Evolutionary conservation across 1,284 basidiomycete species (phyloP).

Genomic region (Dichomitus squalens): DNA sequence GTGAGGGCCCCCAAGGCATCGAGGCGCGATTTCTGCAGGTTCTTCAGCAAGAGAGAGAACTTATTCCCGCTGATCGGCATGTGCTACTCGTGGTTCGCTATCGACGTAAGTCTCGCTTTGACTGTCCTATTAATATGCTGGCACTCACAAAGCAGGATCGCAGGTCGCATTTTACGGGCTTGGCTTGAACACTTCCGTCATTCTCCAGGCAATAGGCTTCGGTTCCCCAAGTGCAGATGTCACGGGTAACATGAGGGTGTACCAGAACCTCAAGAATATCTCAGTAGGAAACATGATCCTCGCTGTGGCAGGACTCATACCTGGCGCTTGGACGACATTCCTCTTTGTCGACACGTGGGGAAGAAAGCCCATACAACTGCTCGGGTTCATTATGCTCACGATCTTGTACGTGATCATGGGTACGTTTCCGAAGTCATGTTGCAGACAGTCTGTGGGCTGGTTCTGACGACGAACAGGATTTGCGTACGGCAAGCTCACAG

Average conservation of each 20-base stretch:
- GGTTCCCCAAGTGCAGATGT: constrained; percentile 40
- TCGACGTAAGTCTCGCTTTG: constrained; percentile 51
- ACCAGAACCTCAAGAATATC: constrained; percentile 54
- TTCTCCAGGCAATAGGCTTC: constrained; percentile 60
- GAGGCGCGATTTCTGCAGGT: constrained; percentile 61
- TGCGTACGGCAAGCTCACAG: constrained; percentile 68
- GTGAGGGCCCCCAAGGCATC: constrained; percentile 67
- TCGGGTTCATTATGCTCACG: constrained; percentile 78
- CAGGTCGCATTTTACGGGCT: constrained; percentile 87
- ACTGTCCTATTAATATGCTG: not conserved
- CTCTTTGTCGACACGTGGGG: constrained; percentile 73
- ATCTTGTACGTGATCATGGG: constrained; percentile 65
- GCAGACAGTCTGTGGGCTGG: no score
- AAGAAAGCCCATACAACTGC: constrained; percentile 75
- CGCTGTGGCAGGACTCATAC: constrained; percentile 70
- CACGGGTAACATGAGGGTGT: constrained; percentile 43
- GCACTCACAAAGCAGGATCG: constrained; percentile 13
- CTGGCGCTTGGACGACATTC: constrained; percentile 75
- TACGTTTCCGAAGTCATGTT: no score
- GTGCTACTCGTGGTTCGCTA: constrained; percentile 76
- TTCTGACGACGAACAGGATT: constrained; percentile 49
- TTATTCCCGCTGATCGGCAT: constrained; percentile 65
- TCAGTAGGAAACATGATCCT: constrained; percentile 71
- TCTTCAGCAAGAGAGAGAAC: constrained; percentile 69
- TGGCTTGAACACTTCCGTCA: constrained; percentile 77